These are phyloP conservation scores for Mycena citricolor DNA, from an alignment of 1,284 basidiomycete genomes.

Conservation along the genomic window DNA sequence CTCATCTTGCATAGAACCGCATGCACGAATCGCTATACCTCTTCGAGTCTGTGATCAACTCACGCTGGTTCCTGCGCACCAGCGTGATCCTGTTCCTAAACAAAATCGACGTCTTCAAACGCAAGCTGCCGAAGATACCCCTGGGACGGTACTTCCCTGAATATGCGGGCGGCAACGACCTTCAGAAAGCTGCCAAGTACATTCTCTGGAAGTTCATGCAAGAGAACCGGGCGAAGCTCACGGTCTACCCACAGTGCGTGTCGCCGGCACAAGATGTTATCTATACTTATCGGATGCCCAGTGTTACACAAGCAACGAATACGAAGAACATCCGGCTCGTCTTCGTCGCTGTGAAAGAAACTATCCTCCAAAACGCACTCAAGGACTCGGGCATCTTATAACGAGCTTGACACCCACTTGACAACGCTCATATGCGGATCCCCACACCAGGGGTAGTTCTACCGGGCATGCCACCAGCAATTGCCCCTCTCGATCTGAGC, in stretches of 20 bases:
- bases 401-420: too few relatives aligned
- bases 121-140: constrained; percentile 88
- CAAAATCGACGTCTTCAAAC: constrained; percentile 96
- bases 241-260: constrained; percentile 89
- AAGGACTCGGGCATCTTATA: constrained; percentile 80
- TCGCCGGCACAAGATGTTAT: not conserved
- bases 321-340: constrained; percentile 86
- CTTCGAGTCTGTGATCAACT: constrained; percentile 97
- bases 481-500: too few relatives aligned
- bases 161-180: constrained; percentile 90
- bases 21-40: constrained; percentile 93
- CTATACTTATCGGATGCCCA: constrained; percentile 28
- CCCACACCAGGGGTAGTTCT: too few relatives aligned
- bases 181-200: constrained; percentile 98
- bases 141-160: constrained; percentile 92
- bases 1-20: constrained; percentile 70
- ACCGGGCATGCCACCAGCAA: too few relatives aligned
- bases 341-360: constrained; percentile 96
- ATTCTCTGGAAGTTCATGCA: constrained; percentile 98
- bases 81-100: constrained; percentile 93
- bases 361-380: constrained; percentile 87
- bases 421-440: too few relatives aligned
- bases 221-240: constrained; percentile 84
- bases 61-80: constrained; percentile 91
- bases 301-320: constrained; percentile 79